Percentiles rank a stretch among this genome's conserved stretches.
phyloP scores from a whole-genome alignment of 768 basidiomycete genomes.

The Arthromyces matolae region DNA sequence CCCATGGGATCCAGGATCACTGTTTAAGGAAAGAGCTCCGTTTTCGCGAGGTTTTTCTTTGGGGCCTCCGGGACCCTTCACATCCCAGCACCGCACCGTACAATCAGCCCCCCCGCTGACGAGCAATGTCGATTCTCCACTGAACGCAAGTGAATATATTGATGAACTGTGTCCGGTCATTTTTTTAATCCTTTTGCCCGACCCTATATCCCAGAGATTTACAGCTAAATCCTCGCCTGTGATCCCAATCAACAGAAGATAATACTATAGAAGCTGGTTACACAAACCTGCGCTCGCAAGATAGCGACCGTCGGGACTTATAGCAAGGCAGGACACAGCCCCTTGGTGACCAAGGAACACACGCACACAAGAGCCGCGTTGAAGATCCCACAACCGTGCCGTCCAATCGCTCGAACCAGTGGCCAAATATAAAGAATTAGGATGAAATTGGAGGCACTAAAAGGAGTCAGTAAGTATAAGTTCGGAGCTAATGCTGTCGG shows the following conservation, averaged over 20 bases:
- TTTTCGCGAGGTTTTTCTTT: constrained; percentile 57
- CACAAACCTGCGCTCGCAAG: constrained; percentile 80
- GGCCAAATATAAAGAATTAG: constrained; percentile 94
- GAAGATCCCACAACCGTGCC: constrained; percentile 97
- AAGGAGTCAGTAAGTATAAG: neutral
- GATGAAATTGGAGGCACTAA: constrained; percentile 94
- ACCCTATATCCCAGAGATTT: constrained; percentile 94
- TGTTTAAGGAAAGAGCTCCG: constrained; percentile 27
- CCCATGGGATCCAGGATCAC: constrained; percentile 22
- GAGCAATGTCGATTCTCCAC: constrained; percentile 84
- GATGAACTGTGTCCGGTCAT: constrained; percentile 92
- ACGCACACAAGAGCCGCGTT: constrained; percentile 87
- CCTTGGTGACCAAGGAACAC: constrained; percentile 97
- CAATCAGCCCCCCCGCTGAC: constrained; percentile 92
- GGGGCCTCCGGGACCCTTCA: constrained; percentile 71
- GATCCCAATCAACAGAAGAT: neutral
- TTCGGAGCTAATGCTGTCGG: neutral
- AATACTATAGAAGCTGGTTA: neutral
- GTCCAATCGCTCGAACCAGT: constrained; percentile 97
- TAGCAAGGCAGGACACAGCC: constrained; percentile 75
- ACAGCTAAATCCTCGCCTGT: constrained; percentile 88
- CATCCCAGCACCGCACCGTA: constrained; percentile 98
- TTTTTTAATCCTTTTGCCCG: constrained; percentile 92
- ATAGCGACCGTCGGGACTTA: constrained; percentile 92
- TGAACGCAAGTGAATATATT: constrained; percentile 88